Base-by-base conservation (phyloP, 2,329 filamentous ascomycete genomes). In the Xylariaceae sp. region DNA sequence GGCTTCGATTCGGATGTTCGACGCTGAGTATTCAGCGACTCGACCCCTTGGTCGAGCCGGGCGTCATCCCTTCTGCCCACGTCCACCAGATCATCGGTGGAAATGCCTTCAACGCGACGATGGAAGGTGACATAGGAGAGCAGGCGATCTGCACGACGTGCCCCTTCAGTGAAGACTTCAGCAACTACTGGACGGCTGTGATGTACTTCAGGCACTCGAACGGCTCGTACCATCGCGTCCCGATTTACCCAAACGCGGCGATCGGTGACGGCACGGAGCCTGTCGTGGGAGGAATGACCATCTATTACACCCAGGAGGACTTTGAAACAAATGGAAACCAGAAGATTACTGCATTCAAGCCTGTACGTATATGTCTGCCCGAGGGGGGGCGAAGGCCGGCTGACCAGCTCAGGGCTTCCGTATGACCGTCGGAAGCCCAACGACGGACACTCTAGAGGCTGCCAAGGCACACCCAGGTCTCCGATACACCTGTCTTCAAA, bases 231-330 rank as follows among this genome's bases (percentile, higher is more conserved):
- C 56, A 58, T 41, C 54, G 55, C 18, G 55, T 58, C 9, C 48
- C 50, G 15, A 53, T 56, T 34, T 51, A 55, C 47, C 57, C 55
- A 47, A 61, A 49, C 48, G 52, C 13, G 30, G 13, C 30, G 13
- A 15, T 32, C 13, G 13, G 13, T 8, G 30, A 17, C 13, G 30
- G 30, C 16, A 15, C 30, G 6, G 16, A 32, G 13, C 13, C 13
- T 17, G 30, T 17, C 15, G 13, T 15, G 22, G 64, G 63, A 17
- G 64, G 64, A 31, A 66, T 68, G 48, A 66, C 65, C 7, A 57
- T 69, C 30, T 69, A 69, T 56, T 69, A 69, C 42, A 60, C 65
- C 9, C 60, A 64, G 48, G 61, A 66, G 19, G 60, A 61, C 39
- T 66, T 68, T 51, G 62, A 57, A 49, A 61, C 59, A 15, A 63